Conservation (phyloP, 768 basidiomycete species). For the Leucocoprinus sp. region DNA sequence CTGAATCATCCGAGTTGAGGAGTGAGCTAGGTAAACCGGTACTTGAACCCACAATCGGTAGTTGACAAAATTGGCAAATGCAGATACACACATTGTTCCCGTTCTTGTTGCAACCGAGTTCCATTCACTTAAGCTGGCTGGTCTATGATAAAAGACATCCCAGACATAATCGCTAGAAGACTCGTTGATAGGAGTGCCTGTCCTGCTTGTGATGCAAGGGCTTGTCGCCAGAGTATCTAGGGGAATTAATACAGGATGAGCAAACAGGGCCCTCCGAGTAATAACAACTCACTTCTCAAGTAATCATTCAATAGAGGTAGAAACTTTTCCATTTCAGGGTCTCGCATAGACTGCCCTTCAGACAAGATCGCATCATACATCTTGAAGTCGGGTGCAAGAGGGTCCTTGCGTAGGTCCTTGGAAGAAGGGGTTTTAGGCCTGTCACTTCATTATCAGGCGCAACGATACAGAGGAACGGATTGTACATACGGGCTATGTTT, state of each 20-base stretch:
- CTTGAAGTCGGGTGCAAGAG: constrained; percentile 37
- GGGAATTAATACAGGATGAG: constrained; percentile 16
- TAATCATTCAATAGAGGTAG: constrained; percentile 73
- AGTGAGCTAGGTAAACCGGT: constrained; percentile 56
- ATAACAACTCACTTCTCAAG: constrained; percentile 40
- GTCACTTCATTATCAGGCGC: not conserved
- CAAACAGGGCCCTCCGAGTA: not conserved
- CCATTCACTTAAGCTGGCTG: constrained; percentile 52
- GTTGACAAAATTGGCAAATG: not conserved
- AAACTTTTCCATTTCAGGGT: constrained; percentile 70
- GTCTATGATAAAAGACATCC: constrained; percentile 76
- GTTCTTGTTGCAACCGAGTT: constrained; percentile 36
- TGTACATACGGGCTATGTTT: constrained; percentile 34
- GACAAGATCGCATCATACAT: constrained; percentile 67
- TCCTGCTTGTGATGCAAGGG: constrained; percentile 11
- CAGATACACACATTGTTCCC: constrained; percentile 53
- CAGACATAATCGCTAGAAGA: constrained; percentile 67
- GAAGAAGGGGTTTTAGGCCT: constrained; percentile 52
- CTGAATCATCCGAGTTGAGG: constrained; percentile 48
- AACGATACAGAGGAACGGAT: not conserved
- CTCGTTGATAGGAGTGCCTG: constrained; percentile 17
- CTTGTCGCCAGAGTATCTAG: constrained; percentile 4
- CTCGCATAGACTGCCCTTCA: constrained; percentile 25
- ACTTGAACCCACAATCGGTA: constrained; percentile 24
- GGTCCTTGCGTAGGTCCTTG: constrained; percentile 33